These are phyloP conservation scores for Cystobasidium onofrii DNA, from an alignment of 768 basidiomycete genomes.

Conservation along the genomic window DNA sequence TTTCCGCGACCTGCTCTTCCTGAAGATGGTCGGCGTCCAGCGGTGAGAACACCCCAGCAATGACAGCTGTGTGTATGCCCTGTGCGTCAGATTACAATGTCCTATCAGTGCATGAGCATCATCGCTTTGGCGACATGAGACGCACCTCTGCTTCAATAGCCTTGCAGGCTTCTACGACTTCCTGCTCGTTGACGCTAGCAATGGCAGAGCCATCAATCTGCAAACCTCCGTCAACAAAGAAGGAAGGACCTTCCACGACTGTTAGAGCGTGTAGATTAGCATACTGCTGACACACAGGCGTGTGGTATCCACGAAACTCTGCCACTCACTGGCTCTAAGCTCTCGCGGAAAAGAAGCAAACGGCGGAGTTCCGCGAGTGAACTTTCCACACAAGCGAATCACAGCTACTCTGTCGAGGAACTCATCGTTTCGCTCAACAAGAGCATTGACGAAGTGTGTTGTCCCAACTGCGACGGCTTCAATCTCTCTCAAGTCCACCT, in stretches of 20 bases:
- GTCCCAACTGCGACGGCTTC: slow-evolving; percentile 58
- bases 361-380: slow-evolving; percentile 54
- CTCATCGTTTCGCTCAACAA: slow-evolving; percentile 54
- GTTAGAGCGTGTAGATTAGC: not conserved
- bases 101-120: slow-evolving; percentile 44
- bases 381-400: slow-evolving; percentile 58
- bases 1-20: slow-evolving; percentile 51
- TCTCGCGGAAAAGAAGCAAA: slow-evolving; percentile 53
- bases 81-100: not conserved
- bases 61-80: slow-evolving; percentile 47
- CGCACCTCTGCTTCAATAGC: slow-evolving; percentile 51
- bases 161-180: slow-evolving; percentile 49
- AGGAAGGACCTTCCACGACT: slow-evolving; percentile 46
- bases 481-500: slow-evolving; percentile 47
- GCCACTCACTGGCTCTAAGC: slow-evolving; percentile 38
- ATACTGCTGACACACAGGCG: not conserved
- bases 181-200: slow-evolving; percentile 48
- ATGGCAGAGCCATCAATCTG: slow-evolving; percentile 45
- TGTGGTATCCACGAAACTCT: not conserved
- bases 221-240: slow-evolving; percentile 49
- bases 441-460: slow-evolving; percentile 59
- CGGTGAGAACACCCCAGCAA: slow-evolving; percentile 53
- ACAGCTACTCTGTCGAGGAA: slow-evolving; percentile 59
- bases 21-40: slow-evolving; percentile 50
- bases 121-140: slow-evolving; percentile 40